These are phyloP conservation scores for Podochytrium sp. DNA, from an alignment of 192 early-diverging fungal genomes.

Conservation along the genomic window DNA sequence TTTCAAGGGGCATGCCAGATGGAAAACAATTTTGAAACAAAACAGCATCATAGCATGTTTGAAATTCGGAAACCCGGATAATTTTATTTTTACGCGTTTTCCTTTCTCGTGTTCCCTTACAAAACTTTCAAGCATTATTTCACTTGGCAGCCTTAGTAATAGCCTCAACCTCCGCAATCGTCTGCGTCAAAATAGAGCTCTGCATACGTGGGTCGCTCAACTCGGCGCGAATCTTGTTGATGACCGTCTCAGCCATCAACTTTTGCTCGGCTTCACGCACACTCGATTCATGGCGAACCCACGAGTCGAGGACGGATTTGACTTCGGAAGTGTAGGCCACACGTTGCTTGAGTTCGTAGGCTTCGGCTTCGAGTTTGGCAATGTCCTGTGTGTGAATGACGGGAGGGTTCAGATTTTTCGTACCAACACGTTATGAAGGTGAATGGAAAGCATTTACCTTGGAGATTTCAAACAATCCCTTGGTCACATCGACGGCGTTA, in stretches of 20 bases:
- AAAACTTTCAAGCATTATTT: no score
- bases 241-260: constrained; percentile 81
- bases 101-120: no score
- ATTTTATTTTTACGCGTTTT: no score
- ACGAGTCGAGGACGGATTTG: constrained; percentile 89
- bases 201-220: constrained; percentile 73
- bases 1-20: no score
- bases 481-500: constrained; percentile 92
- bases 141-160: no score
- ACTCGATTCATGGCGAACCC: constrained; percentile 94
- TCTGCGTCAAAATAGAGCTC: constrained; percentile 61
- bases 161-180: constrained; percentile 57
- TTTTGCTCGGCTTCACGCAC: constrained; percentile 95
- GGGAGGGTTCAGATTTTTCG: background rate
- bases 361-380: constrained; percentile 90
- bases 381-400: constrained; percentile 64
- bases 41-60: no score
- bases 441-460: constrained; percentile 55
- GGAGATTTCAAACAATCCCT: constrained; percentile 91
- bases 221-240: constrained; percentile 75
- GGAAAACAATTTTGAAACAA: no score
- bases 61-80: no score
- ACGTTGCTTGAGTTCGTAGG: constrained; percentile 94
- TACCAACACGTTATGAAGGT: background rate
- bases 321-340: constrained; percentile 78